Evolutionary conservation across 2,329 filamentous ascomycete genomes (phyloP), one percentile per base, ranked within the genome.

Genomic region (Arthrobotrys pseudoclavata): DNA sequence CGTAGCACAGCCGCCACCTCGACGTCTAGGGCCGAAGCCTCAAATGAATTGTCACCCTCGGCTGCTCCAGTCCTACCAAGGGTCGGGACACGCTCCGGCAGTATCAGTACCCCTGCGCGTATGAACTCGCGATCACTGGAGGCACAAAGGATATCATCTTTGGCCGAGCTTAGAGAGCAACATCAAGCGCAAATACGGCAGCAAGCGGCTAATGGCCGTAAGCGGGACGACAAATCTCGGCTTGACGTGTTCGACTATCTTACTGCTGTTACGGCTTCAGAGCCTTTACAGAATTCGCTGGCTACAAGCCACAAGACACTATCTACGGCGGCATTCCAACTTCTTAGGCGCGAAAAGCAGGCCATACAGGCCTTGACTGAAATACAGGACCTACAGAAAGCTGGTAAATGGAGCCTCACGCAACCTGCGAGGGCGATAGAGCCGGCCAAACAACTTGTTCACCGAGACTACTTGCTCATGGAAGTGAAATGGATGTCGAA

Each of bases 401-500:
- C 91, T 34, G 94, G 97, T 81, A 91, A 95, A 81, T 98, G 96
- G 95, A 96, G 94, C 4, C 84, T 99, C 55, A 89, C 95, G 64
- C 96, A 99, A 82, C 90, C 94, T 50, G 93, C 96, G 82, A 91
- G 94, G 70, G 92, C 90, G 45, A 87, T 90, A 1, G 96, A 99
- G 83, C 94, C 95, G 3, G 87, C 89, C 3, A 89, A 93, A 42
- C 91, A 91, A 18, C 87, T 89, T 0, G 90, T 91, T 1, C 95
- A 98, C 80, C 92, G 91, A 88, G 96, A 99, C 84, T 88, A 95
- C 64, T 84, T 98, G 69, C 85, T 99, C 34, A 89, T 94, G 80
- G 94, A 99, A 85, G 93, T 95, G 88, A 97, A 94, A 83, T 98
- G 95, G 95, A 96, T 99, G 93, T 89, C 94, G 62, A 97, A 94